Conservation (phyloP, 1,284 basidiomycete genomes). For the Naganishia albida region DNA sequence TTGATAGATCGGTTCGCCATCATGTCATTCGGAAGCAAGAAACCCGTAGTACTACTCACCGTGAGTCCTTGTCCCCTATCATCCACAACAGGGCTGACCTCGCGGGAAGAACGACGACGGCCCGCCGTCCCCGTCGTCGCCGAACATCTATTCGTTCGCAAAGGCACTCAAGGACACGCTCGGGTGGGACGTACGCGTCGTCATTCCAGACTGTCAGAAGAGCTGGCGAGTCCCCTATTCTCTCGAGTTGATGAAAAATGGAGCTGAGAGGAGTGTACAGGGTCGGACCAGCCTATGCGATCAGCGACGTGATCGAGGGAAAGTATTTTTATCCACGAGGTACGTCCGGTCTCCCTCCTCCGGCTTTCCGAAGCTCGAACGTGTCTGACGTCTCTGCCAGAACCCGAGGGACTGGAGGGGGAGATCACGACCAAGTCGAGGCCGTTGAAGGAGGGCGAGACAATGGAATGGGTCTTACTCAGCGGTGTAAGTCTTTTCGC, state of each 20-base stretch:
- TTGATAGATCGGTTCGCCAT: too few relatives aligned
- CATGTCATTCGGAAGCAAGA: conserved; percentile 23
- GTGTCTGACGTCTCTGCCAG: conserved; percentile 29
- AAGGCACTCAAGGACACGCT: conserved; percentile 65
- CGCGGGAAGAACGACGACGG: conserved; percentile 69
- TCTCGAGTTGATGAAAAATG: too few relatives aligned
- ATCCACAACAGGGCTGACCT: background rate
- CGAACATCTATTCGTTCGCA: conserved; percentile 79
- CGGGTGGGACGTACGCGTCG: conserved; percentile 84
- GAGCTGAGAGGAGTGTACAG: conserved; percentile 30
- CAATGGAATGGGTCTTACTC: conserved; percentile 83
- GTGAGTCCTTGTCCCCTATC: conserved; percentile 13
- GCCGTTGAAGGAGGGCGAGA: conserved; percentile 70
- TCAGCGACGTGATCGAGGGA: conserved; percentile 73
- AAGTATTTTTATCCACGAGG: conserved; percentile 76
- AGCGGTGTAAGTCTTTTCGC: conserved; percentile 65
- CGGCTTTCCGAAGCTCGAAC: too few relatives aligned
- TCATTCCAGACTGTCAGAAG: conserved; percentile 82
- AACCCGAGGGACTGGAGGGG: conserved; percentile 67
- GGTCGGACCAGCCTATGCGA: conserved; percentile 78
- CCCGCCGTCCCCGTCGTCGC: conserved; percentile 70
- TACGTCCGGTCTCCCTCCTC: conserved; percentile 53
- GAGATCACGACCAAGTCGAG: conserved; percentile 66
- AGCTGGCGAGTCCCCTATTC: conserved; percentile 62
- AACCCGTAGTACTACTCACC: conserved; percentile 29